Percentiles rank a stretch among this genome's conserved stretches.
phyloP scores from a whole-genome alignment of 495 filamentous ascomycete genomes.

The Penicillium antarcticum region DNA sequence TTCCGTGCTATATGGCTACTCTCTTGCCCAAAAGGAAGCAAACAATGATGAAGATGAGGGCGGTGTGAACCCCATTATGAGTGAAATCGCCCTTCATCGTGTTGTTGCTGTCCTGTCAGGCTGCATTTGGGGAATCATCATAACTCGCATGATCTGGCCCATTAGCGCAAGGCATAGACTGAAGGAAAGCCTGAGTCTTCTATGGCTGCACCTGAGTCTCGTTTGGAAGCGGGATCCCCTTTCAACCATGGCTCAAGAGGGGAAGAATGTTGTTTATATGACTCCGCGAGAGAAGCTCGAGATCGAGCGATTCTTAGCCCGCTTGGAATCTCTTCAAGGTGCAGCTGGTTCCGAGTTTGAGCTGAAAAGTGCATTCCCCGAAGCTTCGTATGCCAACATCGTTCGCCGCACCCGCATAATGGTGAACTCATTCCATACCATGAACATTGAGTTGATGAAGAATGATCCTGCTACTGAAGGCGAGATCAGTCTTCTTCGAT shows the following conservation, averaged over 20 bases:
- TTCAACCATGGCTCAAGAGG: constrained; percentile 58
- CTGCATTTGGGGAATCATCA: constrained; percentile 86
- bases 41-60: constrained; percentile 74
- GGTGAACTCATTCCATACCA: constrained; percentile 89
- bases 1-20: constrained; percentile 93
- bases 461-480: constrained; percentile 72
- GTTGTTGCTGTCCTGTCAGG: constrained; percentile 84
- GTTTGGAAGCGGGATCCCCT: constrained; percentile 97
- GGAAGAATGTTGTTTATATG: constrained; percentile 63
- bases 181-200: constrained; percentile 76
- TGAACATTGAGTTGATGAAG: constrained; percentile 88
- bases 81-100: constrained; percentile 85
- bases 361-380: constrained; percentile 78
- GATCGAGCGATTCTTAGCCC: constrained; percentile 58
- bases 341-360: constrained; percentile 79
- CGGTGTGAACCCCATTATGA: constrained; percentile 77
- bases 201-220: constrained; percentile 92
- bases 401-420: constrained; percentile 76
- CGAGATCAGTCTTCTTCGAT: constrained; percentile 72
- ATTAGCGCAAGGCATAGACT: constrained; percentile 83
- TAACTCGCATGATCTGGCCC: constrained; percentile 89
- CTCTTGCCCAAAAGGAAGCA: constrained; percentile 70
- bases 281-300: constrained; percentile 75
- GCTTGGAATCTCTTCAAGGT: constrained; percentile 67
- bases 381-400: constrained; percentile 63